Conservation (phyloP, 371 early-diverging fungal species). For the Neoconidiobolus thromboides region DNA sequence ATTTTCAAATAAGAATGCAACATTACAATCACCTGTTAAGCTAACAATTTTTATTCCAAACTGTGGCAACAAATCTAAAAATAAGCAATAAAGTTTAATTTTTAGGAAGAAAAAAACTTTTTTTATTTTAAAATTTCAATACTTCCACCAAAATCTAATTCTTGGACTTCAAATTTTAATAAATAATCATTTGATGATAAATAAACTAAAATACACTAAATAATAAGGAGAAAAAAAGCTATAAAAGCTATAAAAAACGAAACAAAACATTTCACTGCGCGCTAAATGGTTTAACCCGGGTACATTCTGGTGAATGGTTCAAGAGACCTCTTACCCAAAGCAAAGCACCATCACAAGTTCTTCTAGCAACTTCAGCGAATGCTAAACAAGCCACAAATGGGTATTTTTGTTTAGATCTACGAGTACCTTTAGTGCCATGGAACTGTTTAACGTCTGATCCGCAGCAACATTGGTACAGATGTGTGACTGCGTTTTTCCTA, state of each 20-base stretch:
- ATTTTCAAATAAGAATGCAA: too few relatives aligned
- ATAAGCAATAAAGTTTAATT: too few relatives aligned
- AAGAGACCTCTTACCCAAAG: not conserved
- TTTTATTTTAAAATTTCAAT: too few relatives aligned
- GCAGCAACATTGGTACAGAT: constrained; percentile 6
- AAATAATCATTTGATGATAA: too few relatives aligned
- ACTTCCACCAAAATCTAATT: too few relatives aligned
- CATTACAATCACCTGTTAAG: too few relatives aligned
- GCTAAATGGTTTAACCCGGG: not conserved
- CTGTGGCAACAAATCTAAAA: too few relatives aligned
- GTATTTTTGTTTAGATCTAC: constrained; percentile 3
- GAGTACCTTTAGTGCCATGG: constrained; percentile 5
- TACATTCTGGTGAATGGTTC: not conserved
- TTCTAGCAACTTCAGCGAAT: constrained; percentile 3
- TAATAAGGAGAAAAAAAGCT: too few relatives aligned
- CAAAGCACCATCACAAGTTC: not conserved
- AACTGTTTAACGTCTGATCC: constrained; percentile 3
- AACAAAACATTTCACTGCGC: not conserved
- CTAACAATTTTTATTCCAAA: too few relatives aligned
- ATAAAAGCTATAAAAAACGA: not conserved
- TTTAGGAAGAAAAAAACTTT: too few relatives aligned
- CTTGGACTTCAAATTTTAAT: too few relatives aligned
- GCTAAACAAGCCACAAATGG: constrained; percentile 5
- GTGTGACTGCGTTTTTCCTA: not conserved
- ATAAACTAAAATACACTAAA: too few relatives aligned